Percentiles rank a stretch among this genome's conserved stretches.
phyloP scores from a whole-genome alignment of 305 asterid genomes.

The Nicotiana rustica region DNA sequence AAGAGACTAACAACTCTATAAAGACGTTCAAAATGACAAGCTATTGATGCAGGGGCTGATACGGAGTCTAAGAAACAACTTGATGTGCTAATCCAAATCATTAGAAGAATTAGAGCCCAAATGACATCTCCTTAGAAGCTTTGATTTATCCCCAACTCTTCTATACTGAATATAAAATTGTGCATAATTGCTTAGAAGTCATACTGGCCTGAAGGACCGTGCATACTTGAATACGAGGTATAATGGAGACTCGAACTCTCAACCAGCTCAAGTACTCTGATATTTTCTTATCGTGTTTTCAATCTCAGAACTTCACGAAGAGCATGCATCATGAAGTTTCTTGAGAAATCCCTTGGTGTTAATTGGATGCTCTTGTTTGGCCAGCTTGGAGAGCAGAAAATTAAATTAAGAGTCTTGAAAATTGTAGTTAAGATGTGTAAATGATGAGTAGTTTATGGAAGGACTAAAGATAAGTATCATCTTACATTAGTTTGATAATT shows the following conservation, averaged over 20 bases:
- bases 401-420: background rate
- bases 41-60: background rate
- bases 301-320: background rate
- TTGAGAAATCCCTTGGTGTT: background rate
- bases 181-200: background rate
- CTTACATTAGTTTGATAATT: background rate
- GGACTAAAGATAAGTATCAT: background rate
- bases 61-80: slow-evolving; percentile 26
- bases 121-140: slow-evolving; percentile 1
- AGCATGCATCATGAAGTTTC: slow-evolving; percentile 15
- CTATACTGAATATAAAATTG: background rate
- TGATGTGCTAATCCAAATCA: slow-evolving; percentile 14
- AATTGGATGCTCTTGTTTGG: slow-evolving; percentile 9
- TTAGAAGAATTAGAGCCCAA: slow-evolving; percentile 16
- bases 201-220: slow-evolving; percentile 13
- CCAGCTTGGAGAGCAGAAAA: slow-evolving; percentile 21
- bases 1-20: slow-evolving; percentile 26
- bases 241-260: slow-evolving; percentile 2
- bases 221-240: slow-evolving; percentile 17
- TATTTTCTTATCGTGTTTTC: background rate
- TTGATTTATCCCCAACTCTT: background rate
- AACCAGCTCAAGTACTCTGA: slow-evolving; percentile 15
- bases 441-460: background rate
- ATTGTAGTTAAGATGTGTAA: slow-evolving; percentile 13
- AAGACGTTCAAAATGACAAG: slow-evolving; percentile 3